Conservation (phyloP, 306 rosid genomes). For the Calophaca sinica region DNA sequence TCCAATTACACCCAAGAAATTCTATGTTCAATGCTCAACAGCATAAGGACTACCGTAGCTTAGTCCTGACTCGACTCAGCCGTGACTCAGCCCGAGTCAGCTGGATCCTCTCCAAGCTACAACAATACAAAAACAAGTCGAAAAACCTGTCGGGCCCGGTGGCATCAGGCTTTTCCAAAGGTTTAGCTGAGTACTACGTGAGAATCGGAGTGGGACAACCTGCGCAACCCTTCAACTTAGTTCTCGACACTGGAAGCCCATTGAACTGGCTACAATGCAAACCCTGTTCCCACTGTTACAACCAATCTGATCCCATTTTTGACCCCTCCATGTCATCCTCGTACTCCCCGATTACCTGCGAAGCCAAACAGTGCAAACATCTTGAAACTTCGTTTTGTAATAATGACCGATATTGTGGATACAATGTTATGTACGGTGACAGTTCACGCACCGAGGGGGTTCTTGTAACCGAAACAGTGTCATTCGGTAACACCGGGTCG, state of each 20-base stretch:
- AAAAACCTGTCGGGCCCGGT: constrained; percentile 56
- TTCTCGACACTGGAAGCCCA: constrained; percentile 79
- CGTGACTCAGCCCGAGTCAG: constrained; percentile 75
- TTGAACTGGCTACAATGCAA: constrained; percentile 86
- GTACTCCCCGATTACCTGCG: constrained; percentile 58
- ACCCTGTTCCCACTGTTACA: constrained; percentile 83
- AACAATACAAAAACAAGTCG: constrained; percentile 12
- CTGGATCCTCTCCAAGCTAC: constrained; percentile 55
- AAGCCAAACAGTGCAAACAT: constrained; percentile 54
- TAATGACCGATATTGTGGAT: constrained; percentile 49
- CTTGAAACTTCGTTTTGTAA: constrained; percentile 59
- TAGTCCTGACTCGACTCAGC: constrained; percentile 57
- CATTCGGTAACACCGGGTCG: constrained; percentile 65
- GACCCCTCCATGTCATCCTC: constrained; percentile 66
- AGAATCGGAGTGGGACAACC: constrained; percentile 78
- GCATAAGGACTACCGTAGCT: constrained; percentile 54
- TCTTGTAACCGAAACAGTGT: constrained; percentile 63
- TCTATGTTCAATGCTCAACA: too few species aligned
- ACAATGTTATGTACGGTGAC: constrained; percentile 80
- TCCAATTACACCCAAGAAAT: too few species aligned
- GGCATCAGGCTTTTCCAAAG: constrained; percentile 65
- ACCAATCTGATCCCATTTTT: constrained; percentile 78
- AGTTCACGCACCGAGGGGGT: constrained; percentile 81
- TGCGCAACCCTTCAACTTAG: constrained; percentile 64
- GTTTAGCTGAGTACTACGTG: constrained; percentile 84